Base-by-base conservation (phyloP, 306 rosid species). In the Trifolium repens region DNA sequence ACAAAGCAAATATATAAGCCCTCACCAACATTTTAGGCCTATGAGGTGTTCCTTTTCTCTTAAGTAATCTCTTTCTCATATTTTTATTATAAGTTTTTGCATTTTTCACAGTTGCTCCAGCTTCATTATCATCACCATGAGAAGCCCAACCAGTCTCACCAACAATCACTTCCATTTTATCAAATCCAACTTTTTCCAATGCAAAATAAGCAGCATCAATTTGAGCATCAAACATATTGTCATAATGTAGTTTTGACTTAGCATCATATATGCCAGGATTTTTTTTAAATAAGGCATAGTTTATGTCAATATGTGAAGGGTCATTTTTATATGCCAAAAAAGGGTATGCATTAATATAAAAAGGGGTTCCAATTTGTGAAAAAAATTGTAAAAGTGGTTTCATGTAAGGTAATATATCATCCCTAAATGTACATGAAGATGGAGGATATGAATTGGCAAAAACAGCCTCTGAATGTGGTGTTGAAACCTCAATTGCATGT, bases 71-170 rank as follows among this genome's bases (percentile, higher is more conserved):
- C 82, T 92, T 96, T 0, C 88, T 62, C 85, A 96, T 27, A 40
- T 89, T 92, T 0, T 63, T 49, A 42, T 96, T 96, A 30, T 90
- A 96, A 4, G 92, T 90, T 84, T 63, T 81, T 2, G 98, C 99
- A 79, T 90, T 83, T 7, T 81, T 19, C 43, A 60, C 9, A 0
- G 79, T 68, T 5, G 98, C 98, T 1, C 98, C 99, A 0, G 91
- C 91, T 57, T 96, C 99, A 37, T 82, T 67, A 1, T 75, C 81
- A 9, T 96, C 99, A 1, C 99, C 99, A 0, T 7, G 67, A 8
- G 99, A 96, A 4, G 93, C 99, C 98, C 99, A 96, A 5, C 99
- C 99, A 0, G 99, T 96, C 66, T 96, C 97, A 0, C 97, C 89
- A 35, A 96, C 96, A 46, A 96, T 84, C 44, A 92, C 98, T 43